Evolutionary conservation across 176 grass and related monocot genomes (phyloP).

Genomic region (Cenchrus purpureus): DNA sequence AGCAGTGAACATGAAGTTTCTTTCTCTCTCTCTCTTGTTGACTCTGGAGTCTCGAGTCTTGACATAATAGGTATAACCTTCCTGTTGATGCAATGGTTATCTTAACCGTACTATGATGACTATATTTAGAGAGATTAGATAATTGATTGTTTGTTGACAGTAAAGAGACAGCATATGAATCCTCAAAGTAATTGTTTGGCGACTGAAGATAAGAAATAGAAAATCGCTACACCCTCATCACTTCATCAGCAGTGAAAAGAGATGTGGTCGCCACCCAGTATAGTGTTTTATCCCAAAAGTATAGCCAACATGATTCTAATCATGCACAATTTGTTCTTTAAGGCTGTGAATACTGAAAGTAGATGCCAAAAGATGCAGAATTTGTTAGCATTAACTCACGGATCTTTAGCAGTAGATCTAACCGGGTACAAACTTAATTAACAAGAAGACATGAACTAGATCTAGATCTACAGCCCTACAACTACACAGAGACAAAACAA

Average conservation of each 20-base stretch:
- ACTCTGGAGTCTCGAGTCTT: not conserved
- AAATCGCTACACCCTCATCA: not conserved
- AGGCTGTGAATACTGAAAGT: not conserved
- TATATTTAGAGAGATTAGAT: no score
- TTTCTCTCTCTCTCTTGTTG: not conserved
- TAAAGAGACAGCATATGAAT: not conserved
- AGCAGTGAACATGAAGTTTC: not conserved
- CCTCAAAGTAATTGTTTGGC: not conserved
- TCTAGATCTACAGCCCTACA: no score
- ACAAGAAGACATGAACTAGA: no score
- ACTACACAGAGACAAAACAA: no score
- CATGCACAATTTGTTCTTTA: not conserved
- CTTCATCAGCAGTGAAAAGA: not conserved
- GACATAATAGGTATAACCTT: not conserved
- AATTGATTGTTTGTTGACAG: not conserved
- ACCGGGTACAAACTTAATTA: no score
- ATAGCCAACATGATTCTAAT: not conserved
- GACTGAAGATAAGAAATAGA: not conserved
- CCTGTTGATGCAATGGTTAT: not conserved
- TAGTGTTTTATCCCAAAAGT: not conserved
- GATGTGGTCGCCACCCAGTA: slow-evolving; percentile 12
- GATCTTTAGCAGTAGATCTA: no score
- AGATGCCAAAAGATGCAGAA: slow-evolving; percentile 17
- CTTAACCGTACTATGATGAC: no score
- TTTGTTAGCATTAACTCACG: no score